These are phyloP conservation scores for Coemansia sp. DNA, from an alignment of 192 early-diverging fungal species.

Conservation along the genomic window DNA sequence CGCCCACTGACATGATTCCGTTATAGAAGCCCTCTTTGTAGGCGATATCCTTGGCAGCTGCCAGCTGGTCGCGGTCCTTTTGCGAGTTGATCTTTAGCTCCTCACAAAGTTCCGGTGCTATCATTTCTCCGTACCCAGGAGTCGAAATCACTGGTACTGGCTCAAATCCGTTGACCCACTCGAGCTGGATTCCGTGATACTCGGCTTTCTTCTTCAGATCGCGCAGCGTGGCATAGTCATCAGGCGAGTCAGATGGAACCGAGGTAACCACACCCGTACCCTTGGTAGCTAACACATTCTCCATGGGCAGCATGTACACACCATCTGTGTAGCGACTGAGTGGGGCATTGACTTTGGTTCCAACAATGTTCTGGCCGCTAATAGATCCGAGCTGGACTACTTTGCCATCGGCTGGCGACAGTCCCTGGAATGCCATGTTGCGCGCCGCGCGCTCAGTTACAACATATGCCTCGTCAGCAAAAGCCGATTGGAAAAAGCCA, in stretches of 20 bases:
- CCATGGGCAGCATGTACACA: constrained; percentile 97
- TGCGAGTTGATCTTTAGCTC: constrained; percentile 94
- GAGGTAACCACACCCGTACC: constrained; percentile 99
- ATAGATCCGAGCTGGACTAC: constrained; percentile 72
- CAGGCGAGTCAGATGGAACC: constrained; percentile 98
- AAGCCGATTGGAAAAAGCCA: constrained; percentile 74
- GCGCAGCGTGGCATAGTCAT: constrained; percentile 88
- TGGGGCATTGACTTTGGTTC: constrained; percentile 88
- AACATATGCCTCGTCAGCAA: constrained; percentile 80
- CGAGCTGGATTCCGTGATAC: constrained; percentile 84
- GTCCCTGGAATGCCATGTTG: constrained; percentile 96
- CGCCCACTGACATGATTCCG: constrained; percentile 83
- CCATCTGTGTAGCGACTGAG: constrained; percentile 68
- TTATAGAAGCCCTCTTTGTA: constrained; percentile 99
- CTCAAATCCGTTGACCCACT: constrained; percentile 85
- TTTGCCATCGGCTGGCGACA: constrained; percentile 70
- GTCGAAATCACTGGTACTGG: constrained; percentile 87
- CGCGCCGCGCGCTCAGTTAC: constrained; percentile 90
- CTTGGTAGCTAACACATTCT: constrained; percentile 90
- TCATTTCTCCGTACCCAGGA: constrained; percentile 79
- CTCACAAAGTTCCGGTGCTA: constrained; percentile 80
- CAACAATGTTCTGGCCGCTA: constrained; percentile 77
- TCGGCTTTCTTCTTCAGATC: constrained; percentile 93
- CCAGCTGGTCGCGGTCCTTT: constrained; percentile 92
- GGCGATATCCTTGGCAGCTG: constrained; percentile 87